Evolutionary conservation across 495 filamentous ascomycete genomes (phyloP), one percentile per base, ranked within the genome.

Genomic region (Talaromyces nanjingensis): DNA sequence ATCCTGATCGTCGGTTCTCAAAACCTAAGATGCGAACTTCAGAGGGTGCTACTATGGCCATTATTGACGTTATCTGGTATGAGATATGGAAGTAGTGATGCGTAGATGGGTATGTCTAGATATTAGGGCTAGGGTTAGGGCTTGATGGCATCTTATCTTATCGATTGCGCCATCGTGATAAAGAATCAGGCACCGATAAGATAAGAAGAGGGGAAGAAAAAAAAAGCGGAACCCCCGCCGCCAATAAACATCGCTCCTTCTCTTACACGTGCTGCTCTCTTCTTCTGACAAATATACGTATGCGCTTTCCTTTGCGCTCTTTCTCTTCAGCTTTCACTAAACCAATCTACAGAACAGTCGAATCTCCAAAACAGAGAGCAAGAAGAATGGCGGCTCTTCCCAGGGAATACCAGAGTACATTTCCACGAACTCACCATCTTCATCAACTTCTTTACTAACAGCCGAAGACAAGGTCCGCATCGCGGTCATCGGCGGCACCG

Each of bases 401-500:
- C 25, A 76, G 76, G 63, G 82, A 81, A 60, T 86, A 83, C 72
- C 66, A 81, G 59, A 80, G 84, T 83, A 70, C 70, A 72, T 72
- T 16, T 54, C 22, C 64, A 25, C 22, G 22, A 24, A 24, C 22
- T 24, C 22, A 61, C 37, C 47, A 59, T 62, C 33, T 27, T 18
- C 60, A 2, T 53, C 18, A 24, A 20, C 25, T 63, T 42, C 61
- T 27, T 27, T 27, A 63, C 61, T 65, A 64, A 68, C 65, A 58
- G 45, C 63, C 25, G 60, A 64, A 94, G 91, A 84, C 54, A 84
- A 89, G 60, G 87, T 98, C 74, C 86, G 82, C 68, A 96, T 98
- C 73, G 94, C 91, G 76, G 92, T 98, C 64, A 98, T 98, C 64
- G 96, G 94, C 72, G 96, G 94, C 68, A 98, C 94, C 47, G 94